Conservation (phyloP, 805 yeast species). For the Ogataea paradorogensis region DNA sequence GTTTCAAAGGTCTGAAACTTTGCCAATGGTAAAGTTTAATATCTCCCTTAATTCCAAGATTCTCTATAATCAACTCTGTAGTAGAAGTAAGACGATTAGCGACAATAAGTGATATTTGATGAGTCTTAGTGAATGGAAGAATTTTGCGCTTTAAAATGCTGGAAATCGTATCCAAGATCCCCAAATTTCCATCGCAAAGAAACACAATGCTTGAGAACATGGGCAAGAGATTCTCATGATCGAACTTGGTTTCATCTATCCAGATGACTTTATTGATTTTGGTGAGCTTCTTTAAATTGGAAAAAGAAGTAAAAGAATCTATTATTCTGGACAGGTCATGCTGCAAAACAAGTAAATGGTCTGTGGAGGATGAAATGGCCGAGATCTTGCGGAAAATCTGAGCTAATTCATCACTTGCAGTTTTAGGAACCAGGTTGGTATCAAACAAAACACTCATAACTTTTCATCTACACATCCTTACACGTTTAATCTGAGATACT, state of each 20-base stretch:
- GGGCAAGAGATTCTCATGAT: constrained; percentile 19
- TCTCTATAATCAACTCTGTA: constrained; percentile 21
- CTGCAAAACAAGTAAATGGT: constrained; percentile 26
- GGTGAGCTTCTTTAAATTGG: constrained; percentile 25
- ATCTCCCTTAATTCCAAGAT: constrained; percentile 28
- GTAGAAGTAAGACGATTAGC: constrained; percentile 15
- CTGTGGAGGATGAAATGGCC: not conserved
- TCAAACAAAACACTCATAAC: constrained; percentile 16
- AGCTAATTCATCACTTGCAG: constrained; percentile 15
- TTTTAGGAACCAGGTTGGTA: constrained; percentile 7
- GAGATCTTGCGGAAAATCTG: constrained; percentile 19
- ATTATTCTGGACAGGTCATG: constrained; percentile 24
- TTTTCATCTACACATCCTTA: constrained; percentile 5
- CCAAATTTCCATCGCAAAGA: constrained; percentile 18
- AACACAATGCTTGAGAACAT: constrained; percentile 24
- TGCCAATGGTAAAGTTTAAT: constrained; percentile 25
- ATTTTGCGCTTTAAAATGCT: constrained; percentile 17
- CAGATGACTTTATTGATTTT: constrained; percentile 29
- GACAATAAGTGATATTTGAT: constrained; percentile 19
- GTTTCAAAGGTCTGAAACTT: constrained; percentile 13
- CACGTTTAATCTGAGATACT: not conserved
- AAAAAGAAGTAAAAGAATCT: constrained; percentile 29
- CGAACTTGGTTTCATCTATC: constrained; percentile 25
- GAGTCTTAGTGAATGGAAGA: constrained; percentile 14
- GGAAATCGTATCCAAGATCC: constrained; percentile 12